phyloP scores from a whole-genome alignment of 768 basidiomycete species.

The Boletus eberwhitei region DNA sequence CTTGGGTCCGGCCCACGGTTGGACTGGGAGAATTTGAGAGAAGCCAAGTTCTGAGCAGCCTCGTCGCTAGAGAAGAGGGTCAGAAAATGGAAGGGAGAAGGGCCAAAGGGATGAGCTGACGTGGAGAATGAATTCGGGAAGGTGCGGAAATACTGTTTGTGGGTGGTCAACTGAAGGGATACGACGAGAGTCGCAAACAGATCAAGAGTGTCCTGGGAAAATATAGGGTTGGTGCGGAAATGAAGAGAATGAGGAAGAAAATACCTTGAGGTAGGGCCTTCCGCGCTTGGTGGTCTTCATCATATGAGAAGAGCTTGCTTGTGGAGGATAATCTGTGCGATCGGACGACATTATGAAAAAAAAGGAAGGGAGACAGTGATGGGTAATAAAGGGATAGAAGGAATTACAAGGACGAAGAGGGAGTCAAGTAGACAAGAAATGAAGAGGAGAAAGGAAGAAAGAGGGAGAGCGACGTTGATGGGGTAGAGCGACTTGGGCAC shows the following conservation, averaged over 20 bases:
- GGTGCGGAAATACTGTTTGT: constrained; percentile 95
- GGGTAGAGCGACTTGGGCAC: constrained; percentile 10
- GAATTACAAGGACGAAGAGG: constrained; percentile 27
- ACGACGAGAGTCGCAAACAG: constrained; percentile 96
- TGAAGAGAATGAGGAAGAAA: constrained; percentile 9
- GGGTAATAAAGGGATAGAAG: constrained; percentile 8
- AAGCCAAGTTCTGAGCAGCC: constrained; percentile 88
- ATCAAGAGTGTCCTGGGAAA: constrained; percentile 87
- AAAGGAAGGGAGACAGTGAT: constrained; percentile 16
- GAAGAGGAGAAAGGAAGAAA: constrained; percentile 33
- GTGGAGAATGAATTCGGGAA: constrained; percentile 95
- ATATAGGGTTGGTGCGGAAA: neutral
- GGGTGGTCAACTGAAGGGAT: constrained; percentile 80
- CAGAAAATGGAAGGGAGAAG: neutral
- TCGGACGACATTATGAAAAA: constrained; percentile 40
- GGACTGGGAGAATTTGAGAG: constrained; percentile 98
- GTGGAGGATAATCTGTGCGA: constrained; percentile 37
- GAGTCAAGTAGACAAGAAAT: constrained; percentile 18
- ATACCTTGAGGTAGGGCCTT: constrained; percentile 88
- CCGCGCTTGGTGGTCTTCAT: constrained; percentile 99
- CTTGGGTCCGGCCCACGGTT: constrained; percentile 97
- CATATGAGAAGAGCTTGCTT: constrained; percentile 82
- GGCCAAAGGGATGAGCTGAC: constrained; percentile 47
- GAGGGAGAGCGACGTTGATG: constrained; percentile 28
- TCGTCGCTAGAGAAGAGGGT: constrained; percentile 67